Evolutionary conservation across 164 flowering plant species (phyloP).

Genomic region (Magnolia kwangsiensis): DNA sequence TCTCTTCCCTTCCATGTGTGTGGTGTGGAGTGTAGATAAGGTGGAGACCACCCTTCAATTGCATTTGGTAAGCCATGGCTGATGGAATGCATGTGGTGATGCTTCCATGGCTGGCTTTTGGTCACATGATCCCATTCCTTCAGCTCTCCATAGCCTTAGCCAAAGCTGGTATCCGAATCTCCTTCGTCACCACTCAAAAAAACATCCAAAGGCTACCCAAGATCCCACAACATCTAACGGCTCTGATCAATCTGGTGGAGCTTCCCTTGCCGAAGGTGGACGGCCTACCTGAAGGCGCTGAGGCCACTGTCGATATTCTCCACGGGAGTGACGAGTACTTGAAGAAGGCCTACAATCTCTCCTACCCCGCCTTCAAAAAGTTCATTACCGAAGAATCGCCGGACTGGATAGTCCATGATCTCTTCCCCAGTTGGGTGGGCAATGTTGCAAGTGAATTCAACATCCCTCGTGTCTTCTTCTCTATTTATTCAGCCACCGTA

Average conservation of each 20-base stretch:
- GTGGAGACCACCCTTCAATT: too few relatives aligned
- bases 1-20: too few relatives aligned
- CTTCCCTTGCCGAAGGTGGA: slow-evolving; percentile 7
- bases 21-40: too few relatives aligned
- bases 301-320: slow-evolving; percentile 27
- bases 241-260: not conserved
- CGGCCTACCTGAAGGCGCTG: slow-evolving; percentile 22
- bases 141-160: too few relatives aligned
- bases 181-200: slow-evolving; percentile 3
- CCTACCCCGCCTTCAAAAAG: slow-evolving; percentile 1
- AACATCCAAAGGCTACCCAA: slow-evolving; percentile 11
- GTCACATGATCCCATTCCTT: too few relatives aligned
- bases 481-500: slow-evolving; percentile 13
- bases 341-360: not conserved
- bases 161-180: too few relatives aligned
- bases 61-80: too few relatives aligned
- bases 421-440: slow-evolving; percentile 23
- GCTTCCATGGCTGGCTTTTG: too few relatives aligned
- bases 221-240: not conserved
- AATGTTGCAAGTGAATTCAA: slow-evolving; percentile 16
- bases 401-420: slow-evolving; percentile 36
- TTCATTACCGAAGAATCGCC: slow-evolving; percentile 15
- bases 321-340: not conserved
- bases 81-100: too few relatives aligned
- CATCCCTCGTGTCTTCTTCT: slow-evolving; percentile 19